Percentiles rank a stretch among this genome's conserved stretches.
Evolutionary conservation across 345 rosid genomes (phyloP).

Genomic region (Rhodomyrtus tomentosa): DNA sequence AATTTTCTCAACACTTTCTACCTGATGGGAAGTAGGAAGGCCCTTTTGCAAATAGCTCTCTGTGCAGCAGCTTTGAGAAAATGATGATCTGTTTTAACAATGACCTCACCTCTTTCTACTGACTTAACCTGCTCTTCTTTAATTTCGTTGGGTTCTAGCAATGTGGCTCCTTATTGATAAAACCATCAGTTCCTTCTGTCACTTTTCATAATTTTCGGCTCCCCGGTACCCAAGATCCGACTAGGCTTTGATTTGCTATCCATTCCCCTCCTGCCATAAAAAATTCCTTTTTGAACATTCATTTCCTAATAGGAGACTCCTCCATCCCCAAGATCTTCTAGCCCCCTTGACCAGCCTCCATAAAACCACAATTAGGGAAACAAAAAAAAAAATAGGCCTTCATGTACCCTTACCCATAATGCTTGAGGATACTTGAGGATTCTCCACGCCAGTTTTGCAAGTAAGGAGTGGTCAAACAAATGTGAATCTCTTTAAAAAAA

Average conservation of each 20-base stretch:
- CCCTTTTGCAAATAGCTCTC: neutral
- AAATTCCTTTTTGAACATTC: neutral
- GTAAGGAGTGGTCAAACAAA: neutral
- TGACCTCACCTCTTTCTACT: neutral
- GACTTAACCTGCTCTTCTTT: neutral
- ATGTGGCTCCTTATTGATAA: neutral
- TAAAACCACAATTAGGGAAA: neutral
- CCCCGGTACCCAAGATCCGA: neutral
- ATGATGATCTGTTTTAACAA: neutral
- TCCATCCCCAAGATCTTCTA: neutral
- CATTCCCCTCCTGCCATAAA: neutral
- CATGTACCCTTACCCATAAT: neutral
- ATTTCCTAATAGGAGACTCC: neutral
- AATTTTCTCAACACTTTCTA: no score
- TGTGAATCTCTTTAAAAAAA: neutral
- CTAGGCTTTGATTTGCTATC: neutral
- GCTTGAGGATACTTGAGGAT: neutral
- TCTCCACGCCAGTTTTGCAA: neutral
- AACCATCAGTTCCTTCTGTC: neutral
- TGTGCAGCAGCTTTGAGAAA: neutral
- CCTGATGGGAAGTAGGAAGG: neutral
- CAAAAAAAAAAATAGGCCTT: neutral
- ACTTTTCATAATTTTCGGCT: neutral
- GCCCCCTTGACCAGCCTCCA: neutral
- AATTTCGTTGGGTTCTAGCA: neutral